Base-by-base conservation (phyloP, 2,329 filamentous ascomycete genomes). In the Anisogramma anomala region DNA sequence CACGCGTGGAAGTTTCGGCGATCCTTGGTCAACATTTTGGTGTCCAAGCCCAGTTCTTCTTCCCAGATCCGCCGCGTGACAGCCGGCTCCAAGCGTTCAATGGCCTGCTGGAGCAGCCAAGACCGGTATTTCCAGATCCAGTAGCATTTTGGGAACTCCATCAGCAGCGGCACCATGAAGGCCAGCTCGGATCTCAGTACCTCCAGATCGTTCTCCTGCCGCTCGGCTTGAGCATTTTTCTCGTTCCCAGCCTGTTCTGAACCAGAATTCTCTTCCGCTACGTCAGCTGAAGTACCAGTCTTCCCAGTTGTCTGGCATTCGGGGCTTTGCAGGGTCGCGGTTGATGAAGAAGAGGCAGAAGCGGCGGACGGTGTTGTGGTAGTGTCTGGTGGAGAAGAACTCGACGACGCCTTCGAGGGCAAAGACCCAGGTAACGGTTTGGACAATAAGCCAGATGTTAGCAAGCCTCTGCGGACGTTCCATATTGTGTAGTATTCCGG, bases 41-140 rank as follows among this genome's bases (percentile, higher is more conserved):
- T 74, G 15, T 86, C 84, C 7, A 96, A 67, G 0, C 68, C 78
- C 14, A 98, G 73, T 59, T 98, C 91, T 48, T 82, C 78, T 52
- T 82, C 69, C 91, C 91, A 98, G 36, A 95, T 68, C 28, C 68
- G 62, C 17, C 73, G 70, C 2, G 85, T 76, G 13, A 65, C 56
- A 0, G 65, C 43, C 1, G 61, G 48, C 2, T 77, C 71, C 8
- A 94, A 67, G 14, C 79, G 67, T 10, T 68, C 58, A 34, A 82
- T 83, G 25, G 79, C 79, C 58, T 85, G 75, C 41, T 80, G 67
- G 11, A 98, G 68, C 3, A 89, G 67, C 88, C 91, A 98, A 33
- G 82, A 64, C 20, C 91, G 80, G 61, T 95, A 89, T 52, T 94
- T 94, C 91, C 91, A 98, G 55, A 98, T 89, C 89, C 91, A 96